Base-by-base conservation (phyloP, 1,284 basidiomycete genomes). In the Ceratobasidium sp. region DNA sequence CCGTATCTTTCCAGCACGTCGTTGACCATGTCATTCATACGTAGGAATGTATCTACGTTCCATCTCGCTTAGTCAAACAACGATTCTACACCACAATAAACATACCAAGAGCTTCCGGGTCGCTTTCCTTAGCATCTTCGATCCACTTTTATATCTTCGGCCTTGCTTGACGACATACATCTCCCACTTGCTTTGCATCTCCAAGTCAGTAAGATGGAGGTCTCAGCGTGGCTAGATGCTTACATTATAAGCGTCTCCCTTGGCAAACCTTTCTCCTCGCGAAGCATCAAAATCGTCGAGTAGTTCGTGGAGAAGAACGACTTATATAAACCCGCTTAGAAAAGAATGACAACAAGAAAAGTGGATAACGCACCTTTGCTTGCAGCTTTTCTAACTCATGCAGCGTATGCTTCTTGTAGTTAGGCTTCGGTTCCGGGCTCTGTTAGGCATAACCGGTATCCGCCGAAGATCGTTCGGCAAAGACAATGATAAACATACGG, bases 101-200 rank as follows among this genome's bases (percentile, higher is more conserved):
- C 89, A 80, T 81, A 96, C 95, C 94, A 83, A 99, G 91, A 70
- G 95, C 94, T 80, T 93, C 95, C 44, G 94, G 90, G 84, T 97
- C 96, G 57, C 91, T 90, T 92, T 88, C 87, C 42, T 87, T 94
- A 0, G 95, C 97, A 81, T 99, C 95, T n/a, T 93, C 94, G 80
- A 99, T 95, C 97, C 97, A 99, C 82, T 97, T 97, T 84, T 99
- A 97, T 68, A 99, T 91, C 85, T 95, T 96, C 0, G 98, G 98
- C 77, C 97, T 90, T 1, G 97, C 97, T 68, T 90, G 90, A 42
- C 88, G 88, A 59, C 98, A 90, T 66, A 98, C 93, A 0, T 89
- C 86, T 0, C 97, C 94, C 9, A 99, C 96, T 93, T 99, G 97
- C 93, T 95, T 82, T 52, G 61, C 40, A 56, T 62, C 9, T 56